Evolutionary conservation across 139 green algal species (phyloP).

Genomic region (Chlorella sp.): DNA sequence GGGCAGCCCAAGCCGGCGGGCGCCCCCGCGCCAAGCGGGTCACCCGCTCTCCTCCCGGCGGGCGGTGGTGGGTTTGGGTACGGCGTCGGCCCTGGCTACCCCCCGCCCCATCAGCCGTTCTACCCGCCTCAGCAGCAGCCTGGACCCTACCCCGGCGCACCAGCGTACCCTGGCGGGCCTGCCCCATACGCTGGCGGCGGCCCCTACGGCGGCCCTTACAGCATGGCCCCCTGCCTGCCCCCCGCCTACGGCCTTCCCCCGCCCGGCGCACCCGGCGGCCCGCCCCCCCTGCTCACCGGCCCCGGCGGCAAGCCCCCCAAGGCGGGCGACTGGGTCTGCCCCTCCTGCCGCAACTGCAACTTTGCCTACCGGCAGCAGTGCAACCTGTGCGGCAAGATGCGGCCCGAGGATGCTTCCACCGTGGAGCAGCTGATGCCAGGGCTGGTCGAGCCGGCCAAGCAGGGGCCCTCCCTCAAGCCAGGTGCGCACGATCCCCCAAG

Average conservation of each 20-base stretch:
- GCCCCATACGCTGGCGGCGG: too few species aligned
- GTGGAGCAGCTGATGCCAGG: neutral
- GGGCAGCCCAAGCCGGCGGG: constrained; percentile 39
- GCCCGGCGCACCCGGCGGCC: too few species aligned
- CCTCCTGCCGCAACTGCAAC: constrained; percentile 52
- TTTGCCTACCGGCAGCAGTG: constrained; percentile 54
- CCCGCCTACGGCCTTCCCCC: neutral
- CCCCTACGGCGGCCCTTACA: too few species aligned
- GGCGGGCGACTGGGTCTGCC: constrained; percentile 59
- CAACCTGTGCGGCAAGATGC: constrained; percentile 50
- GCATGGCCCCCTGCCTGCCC: neutral
- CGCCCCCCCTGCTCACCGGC: neutral
- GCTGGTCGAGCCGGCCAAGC: constrained; percentile 16
- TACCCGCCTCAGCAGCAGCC: too few species aligned
- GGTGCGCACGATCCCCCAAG: too few species aligned
- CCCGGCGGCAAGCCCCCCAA: too few species aligned
- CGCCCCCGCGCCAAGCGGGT: neutral
- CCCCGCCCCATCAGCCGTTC: too few species aligned
- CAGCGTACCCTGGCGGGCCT: too few species aligned
- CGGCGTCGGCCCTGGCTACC: too few species aligned
- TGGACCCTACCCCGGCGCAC: too few species aligned
- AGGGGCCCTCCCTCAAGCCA: constrained; percentile 19
- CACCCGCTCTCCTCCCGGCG: too few species aligned
- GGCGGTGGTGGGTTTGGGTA: too few species aligned
- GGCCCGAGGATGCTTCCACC: neutral